Evolutionary conservation across 495 filamentous ascomycete species (phyloP), one percentile per base, ranked within the genome.

Genomic region (Penicillium goetzii): DNA sequence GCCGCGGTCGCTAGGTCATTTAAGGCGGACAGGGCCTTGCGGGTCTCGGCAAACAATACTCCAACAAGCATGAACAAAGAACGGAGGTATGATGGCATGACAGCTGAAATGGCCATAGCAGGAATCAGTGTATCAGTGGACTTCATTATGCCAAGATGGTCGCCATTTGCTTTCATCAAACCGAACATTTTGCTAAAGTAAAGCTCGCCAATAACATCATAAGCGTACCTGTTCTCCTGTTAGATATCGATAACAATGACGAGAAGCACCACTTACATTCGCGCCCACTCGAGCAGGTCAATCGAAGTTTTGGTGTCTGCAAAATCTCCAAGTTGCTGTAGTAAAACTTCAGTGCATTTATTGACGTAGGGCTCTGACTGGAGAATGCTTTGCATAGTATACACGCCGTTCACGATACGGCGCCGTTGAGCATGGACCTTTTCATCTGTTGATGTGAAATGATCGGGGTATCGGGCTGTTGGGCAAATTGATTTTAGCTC

Each of bases 141-240:
- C 26, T 51, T 51, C 19, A 51, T 51, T 8, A 9, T 25, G 0
- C 23, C 23, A 11, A 23, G 19, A 11, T 25, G 4, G 47, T 51
- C 47, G 19, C 19, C 23, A 10, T 14, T 23, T 21, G 65, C 57
- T 52, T 68, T 56, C 26, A 78, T 71, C 52, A 78, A 77, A 25
- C 74, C 75, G 54, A 76, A 77, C 62, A 68, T 74, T n/a, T 68
- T 68, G 53, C 75, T 63, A 47, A 72, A 79, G 60, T 67, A 79
- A 36, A 79, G 67, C 54, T 79, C 75, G 14, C 76, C 72, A 60
- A 79, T 59, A 3, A 76, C 67, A 55, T 79, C 76, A 58, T 72
- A 75, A 14, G 72, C 70, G 49, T 51, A 51, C 47, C 47, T 51
- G 5, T 26, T 28, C 23, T 26, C 14, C 14, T 12, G 3, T 51